Evolutionary conservation across 371 early-diverging fungal genomes (phyloP).

Genomic region (Zopfochytrium polystomum): DNA sequence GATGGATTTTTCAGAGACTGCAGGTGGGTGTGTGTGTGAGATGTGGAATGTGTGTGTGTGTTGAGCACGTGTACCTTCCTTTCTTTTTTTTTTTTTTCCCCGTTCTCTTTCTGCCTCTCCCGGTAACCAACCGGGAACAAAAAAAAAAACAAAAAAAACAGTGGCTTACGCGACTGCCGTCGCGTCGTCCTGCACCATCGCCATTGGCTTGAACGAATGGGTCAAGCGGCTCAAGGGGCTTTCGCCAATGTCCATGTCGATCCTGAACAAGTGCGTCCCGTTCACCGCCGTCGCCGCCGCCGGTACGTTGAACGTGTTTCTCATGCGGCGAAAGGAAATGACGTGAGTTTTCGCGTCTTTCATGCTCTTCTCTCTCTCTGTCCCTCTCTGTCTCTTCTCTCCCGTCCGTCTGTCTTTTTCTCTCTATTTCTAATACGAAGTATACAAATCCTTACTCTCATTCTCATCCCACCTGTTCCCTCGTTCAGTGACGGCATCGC

Average conservation of each 20-base stretch:
- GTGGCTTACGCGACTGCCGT: slow-evolving; percentile 73
- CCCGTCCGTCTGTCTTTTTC: not conserved
- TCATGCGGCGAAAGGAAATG: slow-evolving; percentile 84
- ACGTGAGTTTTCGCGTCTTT: slow-evolving; percentile 26
- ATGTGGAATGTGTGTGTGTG: too few species aligned
- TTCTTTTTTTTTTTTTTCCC: slow-evolving; percentile 2
- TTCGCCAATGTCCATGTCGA: slow-evolving; percentile 38
- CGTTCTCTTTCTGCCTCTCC: not conserved
- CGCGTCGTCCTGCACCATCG: slow-evolving; percentile 69
- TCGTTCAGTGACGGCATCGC: slow-evolving; percentile 72
- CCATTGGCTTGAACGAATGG: slow-evolving; percentile 65
- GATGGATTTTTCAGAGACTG: slow-evolving; percentile 71
- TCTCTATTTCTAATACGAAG: slow-evolving; percentile 3
- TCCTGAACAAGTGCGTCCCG: slow-evolving; percentile 65
- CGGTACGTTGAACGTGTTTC: slow-evolving; percentile 76
- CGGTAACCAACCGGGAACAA: not conserved
- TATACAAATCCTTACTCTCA: too few species aligned
- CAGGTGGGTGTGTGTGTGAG: slow-evolving; percentile 54
- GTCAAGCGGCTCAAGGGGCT: slow-evolving; percentile 33
- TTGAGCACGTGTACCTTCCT: too few species aligned
- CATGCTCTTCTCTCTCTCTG: not conserved
- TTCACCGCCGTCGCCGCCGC: slow-evolving; percentile 80
- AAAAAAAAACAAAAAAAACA: slow-evolving; percentile 18
- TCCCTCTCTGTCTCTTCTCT: not conserved
- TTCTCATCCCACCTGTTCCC: too few species aligned